Evolutionary conservation across 1,284 basidiomycete species (phyloP).

Genomic region (Irpex sp.): DNA sequence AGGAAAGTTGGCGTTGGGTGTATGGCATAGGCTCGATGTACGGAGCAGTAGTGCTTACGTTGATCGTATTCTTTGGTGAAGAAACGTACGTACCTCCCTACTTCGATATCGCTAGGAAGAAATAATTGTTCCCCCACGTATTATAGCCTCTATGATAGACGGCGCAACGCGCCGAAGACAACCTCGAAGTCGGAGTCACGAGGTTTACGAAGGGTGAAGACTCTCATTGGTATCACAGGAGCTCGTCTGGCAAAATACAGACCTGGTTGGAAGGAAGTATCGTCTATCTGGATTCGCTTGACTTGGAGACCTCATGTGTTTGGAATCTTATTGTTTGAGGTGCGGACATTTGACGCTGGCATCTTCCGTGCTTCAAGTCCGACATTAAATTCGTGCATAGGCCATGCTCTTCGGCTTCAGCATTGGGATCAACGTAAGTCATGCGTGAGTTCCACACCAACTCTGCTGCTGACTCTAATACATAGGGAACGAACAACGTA

Average conservation of each 20-base stretch:
- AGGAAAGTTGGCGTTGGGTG: constrained; percentile 71
- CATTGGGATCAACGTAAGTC: constrained; percentile 76
- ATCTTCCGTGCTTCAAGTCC: background rate
- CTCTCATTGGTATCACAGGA: constrained; percentile 77
- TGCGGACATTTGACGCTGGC: constrained; percentile 24
- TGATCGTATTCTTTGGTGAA: constrained; percentile 69
- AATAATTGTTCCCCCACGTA: no score
- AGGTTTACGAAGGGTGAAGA: constrained; percentile 63
- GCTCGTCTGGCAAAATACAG: constrained; percentile 68
- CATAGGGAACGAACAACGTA: constrained; percentile 74
- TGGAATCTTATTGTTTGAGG: constrained; percentile 65
- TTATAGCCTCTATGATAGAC: constrained; percentile 75
- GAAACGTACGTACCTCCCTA: constrained; percentile 57
- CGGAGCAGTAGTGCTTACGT: constrained; percentile 57
- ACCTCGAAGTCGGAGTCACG: constrained; percentile 46
- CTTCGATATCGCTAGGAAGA: no score
- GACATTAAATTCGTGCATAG: constrained; percentile 32
- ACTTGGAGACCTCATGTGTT: constrained; percentile 75
- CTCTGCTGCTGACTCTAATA: background rate
- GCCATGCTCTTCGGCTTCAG: constrained; percentile 73
- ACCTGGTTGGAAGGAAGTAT: constrained; percentile 55
- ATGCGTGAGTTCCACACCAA: background rate
- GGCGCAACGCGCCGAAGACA: constrained; percentile 38
- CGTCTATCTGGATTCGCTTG: constrained; percentile 57
- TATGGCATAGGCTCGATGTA: constrained; percentile 78